Conservation (phyloP, 2,329 filamentous ascomycete genomes). For the Fusarium verticillioides region DNA sequence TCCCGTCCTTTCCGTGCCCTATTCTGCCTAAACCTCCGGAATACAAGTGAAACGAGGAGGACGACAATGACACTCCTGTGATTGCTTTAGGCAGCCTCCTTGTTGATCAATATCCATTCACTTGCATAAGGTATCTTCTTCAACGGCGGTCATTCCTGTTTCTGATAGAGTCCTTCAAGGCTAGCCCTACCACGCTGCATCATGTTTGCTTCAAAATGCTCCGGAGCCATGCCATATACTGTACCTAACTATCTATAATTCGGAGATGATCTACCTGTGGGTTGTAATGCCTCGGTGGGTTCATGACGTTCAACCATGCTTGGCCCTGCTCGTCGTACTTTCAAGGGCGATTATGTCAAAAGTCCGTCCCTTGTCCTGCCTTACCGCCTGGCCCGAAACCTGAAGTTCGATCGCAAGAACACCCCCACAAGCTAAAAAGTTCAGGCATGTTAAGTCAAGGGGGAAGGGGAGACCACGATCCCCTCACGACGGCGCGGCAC, state of each 20-base stretch:
- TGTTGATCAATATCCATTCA: conserved; percentile 21
- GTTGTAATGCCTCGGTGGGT: background rate
- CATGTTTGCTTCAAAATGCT: background rate
- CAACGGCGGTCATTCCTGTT: conserved; percentile 4
- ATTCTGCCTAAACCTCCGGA: conserved; percentile 28
- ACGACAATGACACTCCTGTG: conserved; percentile 1
- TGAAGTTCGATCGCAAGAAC: conserved; percentile 1
- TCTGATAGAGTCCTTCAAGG: conserved; percentile 11
- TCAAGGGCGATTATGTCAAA: background rate
- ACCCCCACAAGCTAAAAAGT: background rate
- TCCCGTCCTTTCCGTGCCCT: background rate
- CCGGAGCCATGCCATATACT: background rate
- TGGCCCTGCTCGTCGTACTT: background rate
- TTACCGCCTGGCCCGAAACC: conserved; percentile 9
- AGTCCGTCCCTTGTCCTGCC: background rate
- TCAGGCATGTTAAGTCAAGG: conserved; percentile 12
- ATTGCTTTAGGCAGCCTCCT: background rate
- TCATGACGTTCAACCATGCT: conserved; percentile 9
- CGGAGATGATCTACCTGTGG: conserved; percentile 1
- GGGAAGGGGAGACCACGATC: background rate
- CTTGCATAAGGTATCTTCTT: background rate
- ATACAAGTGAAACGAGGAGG: conserved; percentile 15
- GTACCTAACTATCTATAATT: background rate
- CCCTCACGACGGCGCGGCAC: conserved; percentile 19
- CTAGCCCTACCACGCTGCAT: conserved; percentile 26